Evolutionary conservation across 148 eudicot species (phyloP).

Genomic region (Rheum nobile): DNA sequence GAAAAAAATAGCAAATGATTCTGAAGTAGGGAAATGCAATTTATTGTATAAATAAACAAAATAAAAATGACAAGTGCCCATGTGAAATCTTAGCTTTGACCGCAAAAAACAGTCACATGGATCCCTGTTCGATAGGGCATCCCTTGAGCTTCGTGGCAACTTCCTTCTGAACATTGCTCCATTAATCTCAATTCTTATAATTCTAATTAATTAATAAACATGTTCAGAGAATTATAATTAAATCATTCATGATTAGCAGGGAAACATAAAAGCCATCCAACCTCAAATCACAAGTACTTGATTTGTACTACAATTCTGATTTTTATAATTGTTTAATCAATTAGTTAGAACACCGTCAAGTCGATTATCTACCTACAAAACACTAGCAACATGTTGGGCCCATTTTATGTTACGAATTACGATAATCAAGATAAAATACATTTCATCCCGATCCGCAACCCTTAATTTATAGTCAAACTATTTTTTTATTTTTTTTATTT

Average conservation of each 20-base stretch:
- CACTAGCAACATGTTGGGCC: constrained; percentile 3
- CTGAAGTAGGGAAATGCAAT: neutral
- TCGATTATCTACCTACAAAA: neutral
- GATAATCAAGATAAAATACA: neutral
- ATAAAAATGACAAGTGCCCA: neutral
- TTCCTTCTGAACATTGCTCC: neutral
- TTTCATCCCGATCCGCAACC: neutral
- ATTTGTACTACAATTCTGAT: neutral
- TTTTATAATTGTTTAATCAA: neutral
- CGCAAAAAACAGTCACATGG: constrained; percentile 7
- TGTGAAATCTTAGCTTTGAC: constrained; percentile 4
- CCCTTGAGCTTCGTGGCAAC: neutral
- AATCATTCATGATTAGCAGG: neutral
- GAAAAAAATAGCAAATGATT: neutral
- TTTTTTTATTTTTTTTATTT: neutral
- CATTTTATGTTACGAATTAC: neutral
- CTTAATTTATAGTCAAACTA: neutral
- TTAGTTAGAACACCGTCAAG: neutral
- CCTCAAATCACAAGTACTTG: neutral
- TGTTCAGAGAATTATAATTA: neutral
- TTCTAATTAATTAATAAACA: neutral
- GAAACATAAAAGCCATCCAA: neutral
- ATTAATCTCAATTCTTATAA: neutral
- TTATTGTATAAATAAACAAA: neutral
- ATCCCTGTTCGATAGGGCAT: neutral